A percentile compares a stretch with the other conserved stretches of the same genome.
Conservation (phyloP, 306 rosid species). For the Phaseolus lunatus region DNA sequence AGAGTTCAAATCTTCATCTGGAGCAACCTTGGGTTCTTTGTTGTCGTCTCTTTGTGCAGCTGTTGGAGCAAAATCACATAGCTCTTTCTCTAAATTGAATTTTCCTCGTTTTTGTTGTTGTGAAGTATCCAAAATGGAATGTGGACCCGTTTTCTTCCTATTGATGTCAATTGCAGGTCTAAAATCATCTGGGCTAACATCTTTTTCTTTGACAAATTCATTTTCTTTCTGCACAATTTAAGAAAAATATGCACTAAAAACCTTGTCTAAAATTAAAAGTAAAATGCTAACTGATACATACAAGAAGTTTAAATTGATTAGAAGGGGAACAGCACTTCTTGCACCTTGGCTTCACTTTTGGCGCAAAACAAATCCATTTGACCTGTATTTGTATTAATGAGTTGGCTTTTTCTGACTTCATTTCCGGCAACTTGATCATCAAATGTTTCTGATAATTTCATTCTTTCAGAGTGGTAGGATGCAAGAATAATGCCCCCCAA, state of each 20-base stretch:
- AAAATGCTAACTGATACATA: slow-evolving; percentile 10
- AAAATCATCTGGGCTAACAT: slow-evolving; percentile 45
- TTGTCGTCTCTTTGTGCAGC: slow-evolving; percentile 44
- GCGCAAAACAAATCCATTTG: slow-evolving; percentile 50
- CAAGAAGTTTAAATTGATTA: slow-evolving; percentile 30
- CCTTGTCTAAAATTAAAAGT: slow-evolving; percentile 27
- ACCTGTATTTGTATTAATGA: slow-evolving; percentile 34
- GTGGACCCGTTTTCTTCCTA: slow-evolving; percentile 44
- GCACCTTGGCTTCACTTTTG: slow-evolving; percentile 54
- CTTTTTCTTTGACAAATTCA: slow-evolving; percentile 46
- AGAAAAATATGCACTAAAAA: slow-evolving; percentile 36
- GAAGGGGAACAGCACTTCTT: slow-evolving; percentile 32
- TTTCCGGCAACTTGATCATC: slow-evolving; percentile 39
- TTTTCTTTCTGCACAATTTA: slow-evolving; percentile 58
- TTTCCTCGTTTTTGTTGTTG: slow-evolving; percentile 43
- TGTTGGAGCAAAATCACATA: slow-evolving; percentile 51
- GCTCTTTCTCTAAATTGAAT: slow-evolving; percentile 52
- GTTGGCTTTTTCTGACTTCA: slow-evolving; percentile 46
- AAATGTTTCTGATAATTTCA: slow-evolving; percentile 42
- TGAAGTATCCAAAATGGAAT: slow-evolving; percentile 39
- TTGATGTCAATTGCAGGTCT: slow-evolving; percentile 46
- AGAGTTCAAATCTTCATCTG: slow-evolving; percentile 46
- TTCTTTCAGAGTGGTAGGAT: slow-evolving; percentile 42
- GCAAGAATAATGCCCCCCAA: slow-evolving; percentile 37
- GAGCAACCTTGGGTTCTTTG: slow-evolving; percentile 50